Evolutionary conservation across 1,139 yeast genomes (phyloP).

Genomic region (Yamadazyma blattariae): DNA sequence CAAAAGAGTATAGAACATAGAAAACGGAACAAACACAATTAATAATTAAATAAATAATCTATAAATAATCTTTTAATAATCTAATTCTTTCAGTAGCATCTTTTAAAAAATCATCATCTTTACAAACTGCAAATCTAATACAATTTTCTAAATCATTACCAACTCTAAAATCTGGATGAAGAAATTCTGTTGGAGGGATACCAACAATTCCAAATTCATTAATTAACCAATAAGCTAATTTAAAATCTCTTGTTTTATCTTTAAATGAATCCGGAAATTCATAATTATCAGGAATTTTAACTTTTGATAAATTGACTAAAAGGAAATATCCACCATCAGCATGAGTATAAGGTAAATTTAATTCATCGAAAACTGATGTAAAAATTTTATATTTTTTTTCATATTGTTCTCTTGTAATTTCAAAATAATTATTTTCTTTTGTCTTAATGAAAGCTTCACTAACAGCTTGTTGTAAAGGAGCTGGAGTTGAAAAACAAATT

Average conservation of each 20-base stretch:
- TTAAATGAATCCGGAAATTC: conserved; percentile 65
- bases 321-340: conserved; percentile 95
- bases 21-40: no score
- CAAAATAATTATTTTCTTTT: conserved; percentile 61
- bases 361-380: conserved; percentile 75
- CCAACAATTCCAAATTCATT: conserved; percentile 92
- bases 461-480: conserved; percentile 93
- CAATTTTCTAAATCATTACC: conserved; percentile 79
- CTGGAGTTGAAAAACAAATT: conserved; percentile 83
- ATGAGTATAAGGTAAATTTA: conserved; percentile 80
- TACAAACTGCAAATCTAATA: conserved; percentile 93
- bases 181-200: conserved; percentile 94
- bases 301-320: conserved; percentile 79
- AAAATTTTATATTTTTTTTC: conserved; percentile 67
- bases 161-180: conserved; percentile 54
- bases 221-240: conserved; percentile 87
- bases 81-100: conserved; percentile 79
- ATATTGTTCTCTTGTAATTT: conserved; percentile 64
- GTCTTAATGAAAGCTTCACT: conserved; percentile 73
- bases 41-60: conserved; percentile 4
- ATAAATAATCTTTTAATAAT: conserved; percentile 63
- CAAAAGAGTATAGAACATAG: no score
- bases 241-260: conserved; percentile 78
- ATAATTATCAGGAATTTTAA: conserved; percentile 73
- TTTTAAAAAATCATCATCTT: conserved; percentile 74